Percentiles rank a stretch among this genome's conserved stretches.
phyloP scores from a whole-genome alignment of 257 asterid genomes.

The Nicotiana tomentosiformis region DNA sequence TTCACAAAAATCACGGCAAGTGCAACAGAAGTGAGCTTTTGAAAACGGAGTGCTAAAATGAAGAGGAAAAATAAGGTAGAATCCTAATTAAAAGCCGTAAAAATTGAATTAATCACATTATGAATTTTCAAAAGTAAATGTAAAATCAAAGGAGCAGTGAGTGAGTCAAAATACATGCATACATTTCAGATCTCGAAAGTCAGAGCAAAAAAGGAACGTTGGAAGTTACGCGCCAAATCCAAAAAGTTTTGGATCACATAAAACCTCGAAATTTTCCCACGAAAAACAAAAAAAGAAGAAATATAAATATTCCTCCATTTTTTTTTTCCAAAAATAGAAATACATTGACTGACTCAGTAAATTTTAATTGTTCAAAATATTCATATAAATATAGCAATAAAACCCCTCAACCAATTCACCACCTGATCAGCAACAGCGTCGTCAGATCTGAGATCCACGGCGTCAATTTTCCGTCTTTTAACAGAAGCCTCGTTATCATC shows the following conservation, averaged over 20 bases:
- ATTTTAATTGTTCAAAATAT: background rate
- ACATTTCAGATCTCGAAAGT: constrained; percentile 35
- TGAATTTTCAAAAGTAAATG: background rate
- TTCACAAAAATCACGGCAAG: constrained; percentile 14
- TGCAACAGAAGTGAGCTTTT: background rate
- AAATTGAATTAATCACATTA: background rate
- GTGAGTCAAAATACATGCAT: constrained; percentile 46
- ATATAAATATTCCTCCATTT: background rate
- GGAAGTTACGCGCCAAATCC: constrained; percentile 52
- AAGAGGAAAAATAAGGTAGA: background rate
- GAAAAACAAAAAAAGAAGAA: no score
- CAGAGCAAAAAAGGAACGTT: constrained; percentile 6
- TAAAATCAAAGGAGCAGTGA: constrained; percentile 24
- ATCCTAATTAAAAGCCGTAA: background rate
- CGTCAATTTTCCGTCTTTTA: constrained; percentile 50
- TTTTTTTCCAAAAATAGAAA: constrained; percentile 36
- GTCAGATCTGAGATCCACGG: constrained; percentile 66
- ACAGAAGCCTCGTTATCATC: constrained; percentile 35
- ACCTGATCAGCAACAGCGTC: constrained; percentile 55
- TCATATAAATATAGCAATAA: background rate
- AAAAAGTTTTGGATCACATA: background rate
- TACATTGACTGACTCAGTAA: background rate
- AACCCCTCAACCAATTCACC: background rate
- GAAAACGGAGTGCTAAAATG: background rate
- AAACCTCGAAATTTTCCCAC: background rate